Conservation (phyloP, 768 basidiomycete genomes). For the Lactarius sp. region DNA sequence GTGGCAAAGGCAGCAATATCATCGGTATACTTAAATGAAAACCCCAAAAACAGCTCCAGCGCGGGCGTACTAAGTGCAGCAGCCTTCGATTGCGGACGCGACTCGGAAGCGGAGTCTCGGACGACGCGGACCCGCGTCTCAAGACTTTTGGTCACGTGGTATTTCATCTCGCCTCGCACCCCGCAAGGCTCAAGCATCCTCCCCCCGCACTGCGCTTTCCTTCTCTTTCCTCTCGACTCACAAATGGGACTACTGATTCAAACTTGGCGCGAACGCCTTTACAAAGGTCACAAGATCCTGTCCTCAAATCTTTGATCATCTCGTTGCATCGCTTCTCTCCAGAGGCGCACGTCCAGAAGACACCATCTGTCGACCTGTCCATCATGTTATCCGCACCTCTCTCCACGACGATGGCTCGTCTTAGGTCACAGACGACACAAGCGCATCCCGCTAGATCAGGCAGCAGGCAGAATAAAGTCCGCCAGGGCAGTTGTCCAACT, state of each 20-base stretch:
- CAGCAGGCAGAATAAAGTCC: slow-evolving; percentile 2
- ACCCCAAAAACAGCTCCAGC: not conserved
- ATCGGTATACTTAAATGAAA: not conserved
- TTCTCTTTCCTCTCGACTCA: not conserved
- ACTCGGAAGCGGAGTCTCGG: not conserved
- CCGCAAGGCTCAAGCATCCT: no score
- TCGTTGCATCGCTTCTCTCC: not conserved
- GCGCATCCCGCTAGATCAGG: not conserved
- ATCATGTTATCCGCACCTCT: slow-evolving; percentile 20
- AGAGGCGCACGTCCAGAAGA: not conserved
- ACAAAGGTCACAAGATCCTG: not conserved
- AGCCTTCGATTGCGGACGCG: slow-evolving; percentile 9
- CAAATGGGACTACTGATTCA: not conserved
- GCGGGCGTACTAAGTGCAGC: slow-evolving; percentile 3
- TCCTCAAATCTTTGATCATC: not conserved
- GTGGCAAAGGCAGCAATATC: slow-evolving; percentile 36
- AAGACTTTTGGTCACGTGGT: not conserved
- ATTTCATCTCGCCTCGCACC: not conserved
- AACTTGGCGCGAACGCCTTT: not conserved
- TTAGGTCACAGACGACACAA: not conserved
- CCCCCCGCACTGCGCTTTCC: not conserved
- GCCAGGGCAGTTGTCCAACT: not conserved
- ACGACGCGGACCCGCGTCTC: not conserved
- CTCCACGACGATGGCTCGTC: not conserved
- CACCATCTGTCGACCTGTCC: not conserved